Base-by-base conservation (phyloP, 495 filamentous ascomycete genomes). In the Filosporella fistucella region DNA sequence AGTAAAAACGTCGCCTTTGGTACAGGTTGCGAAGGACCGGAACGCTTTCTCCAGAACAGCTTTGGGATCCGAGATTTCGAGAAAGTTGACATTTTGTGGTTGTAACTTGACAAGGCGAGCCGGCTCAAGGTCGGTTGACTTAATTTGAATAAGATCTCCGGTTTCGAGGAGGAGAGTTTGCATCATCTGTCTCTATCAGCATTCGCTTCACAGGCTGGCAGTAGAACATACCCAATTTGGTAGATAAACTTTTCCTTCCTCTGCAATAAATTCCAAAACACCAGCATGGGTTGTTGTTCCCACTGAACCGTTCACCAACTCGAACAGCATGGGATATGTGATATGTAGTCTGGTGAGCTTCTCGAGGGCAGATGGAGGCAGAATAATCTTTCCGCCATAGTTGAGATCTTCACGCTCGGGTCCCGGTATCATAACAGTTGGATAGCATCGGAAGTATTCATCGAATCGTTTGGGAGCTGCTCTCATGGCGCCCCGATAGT, bases 41-140 rank as follows among this genome's bases (percentile, higher is more conserved):
- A 98, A 95, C 6, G 88, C 89, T 51, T 90, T 93, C 63, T 98
- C 93, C 16, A 98, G 79, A 2, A 98, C 93, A n/a, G 93, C 94
- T 67, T 95, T 96, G 0, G 93, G 94, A 57, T 98, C 94, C 58
- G 84, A 89, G 52, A 98, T 96, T 33, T 96, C 90, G 42, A 97
- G 84, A 69, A 97, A 97, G 49, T 82, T 81, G 28, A 84, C 80
- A 16, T 85, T 87, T 67, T 98, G 93, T 0, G 94, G 87, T 66
- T 97, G 93, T 2, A 98, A 78, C 65, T 97, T 98, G 70, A 97
- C 91, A 55, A 96, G 86, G 49, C 77, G 78, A 14, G 93, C 93
- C 1, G 87, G 77, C 21, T 89, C 88, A 16, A 98, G 81, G 23
- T 95, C 89, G 5, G 93, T 95, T 12, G 88, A 90, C 63, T 91